These are phyloP conservation scores for Canariomyces notabilis DNA, from an alignment of 2,329 filamentous ascomycete genomes.

Conservation along the genomic window DNA sequence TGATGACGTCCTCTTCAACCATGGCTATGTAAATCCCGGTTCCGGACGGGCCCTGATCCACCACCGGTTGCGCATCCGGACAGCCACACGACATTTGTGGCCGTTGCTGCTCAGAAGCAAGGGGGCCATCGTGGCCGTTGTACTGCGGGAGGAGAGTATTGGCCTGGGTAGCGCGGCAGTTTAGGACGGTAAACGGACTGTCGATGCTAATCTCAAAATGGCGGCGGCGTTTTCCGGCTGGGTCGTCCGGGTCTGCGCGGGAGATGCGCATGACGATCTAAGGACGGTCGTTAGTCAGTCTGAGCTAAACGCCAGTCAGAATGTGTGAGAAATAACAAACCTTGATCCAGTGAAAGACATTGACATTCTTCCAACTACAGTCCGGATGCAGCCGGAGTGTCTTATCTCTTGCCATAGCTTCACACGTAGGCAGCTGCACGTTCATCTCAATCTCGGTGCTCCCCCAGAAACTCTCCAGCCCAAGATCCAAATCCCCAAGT, in stretches of 20 bases:
- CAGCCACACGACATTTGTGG: slow-evolving; percentile 50
- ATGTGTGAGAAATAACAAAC: slow-evolving; percentile 45
- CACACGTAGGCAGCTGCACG: slow-evolving; percentile 84
- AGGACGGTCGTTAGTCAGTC: background rate
- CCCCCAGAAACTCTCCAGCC: slow-evolving; percentile 68
- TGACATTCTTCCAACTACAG: slow-evolving; percentile 89
- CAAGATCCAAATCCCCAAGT: slow-evolving; percentile 70
- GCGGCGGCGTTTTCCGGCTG: slow-evolving; percentile 64
- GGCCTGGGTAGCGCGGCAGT: slow-evolving; percentile 85
- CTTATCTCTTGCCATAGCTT: slow-evolving; percentile 73
- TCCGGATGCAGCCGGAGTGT: slow-evolving; percentile 70
- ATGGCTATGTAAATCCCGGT: slow-evolving; percentile 46
- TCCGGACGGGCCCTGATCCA: slow-evolving; percentile 63
- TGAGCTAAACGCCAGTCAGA: background rate
- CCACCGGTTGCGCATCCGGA: slow-evolving; percentile 45
- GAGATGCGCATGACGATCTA: slow-evolving; percentile 91
- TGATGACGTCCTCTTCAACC: slow-evolving; percentile 30
- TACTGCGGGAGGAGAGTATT: slow-evolving; percentile 86
- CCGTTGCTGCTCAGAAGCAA: slow-evolving; percentile 44
- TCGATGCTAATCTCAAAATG: slow-evolving; percentile 97
- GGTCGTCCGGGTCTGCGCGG: slow-evolving; percentile 72
- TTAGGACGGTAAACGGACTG: slow-evolving; percentile 88
- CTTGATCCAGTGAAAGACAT: slow-evolving; percentile 96
- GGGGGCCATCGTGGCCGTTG: slow-evolving; percentile 43
- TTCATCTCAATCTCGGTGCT: slow-evolving; percentile 94